Base-by-base conservation (phyloP, 495 filamentous ascomycete species). In the Talaromyces borbonicus region DNA sequence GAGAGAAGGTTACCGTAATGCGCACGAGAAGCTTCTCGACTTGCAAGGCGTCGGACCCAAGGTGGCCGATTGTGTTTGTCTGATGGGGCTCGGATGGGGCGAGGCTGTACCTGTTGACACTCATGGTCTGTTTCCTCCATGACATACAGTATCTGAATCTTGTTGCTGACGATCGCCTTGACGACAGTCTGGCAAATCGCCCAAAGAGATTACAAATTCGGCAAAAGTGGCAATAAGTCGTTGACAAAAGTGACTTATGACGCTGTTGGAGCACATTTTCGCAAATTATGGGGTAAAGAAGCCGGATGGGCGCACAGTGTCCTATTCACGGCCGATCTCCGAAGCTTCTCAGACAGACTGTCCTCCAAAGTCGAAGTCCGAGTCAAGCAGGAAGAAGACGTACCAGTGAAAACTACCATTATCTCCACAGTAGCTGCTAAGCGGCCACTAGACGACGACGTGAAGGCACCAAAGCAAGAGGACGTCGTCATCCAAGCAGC, bases 231-330 rank as follows among this genome's bases (percentile, higher is more conserved):
- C 52, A 75, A 87, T 51, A 90, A 89, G 53, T 89, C 85, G 24
- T 69, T 99, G 46, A 94, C 80, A 12, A 90, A 90, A 56, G 76
- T 75, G 20, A 92, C 86, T 43, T 96, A 97, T 58, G 81, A 89
- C 54, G 85, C 89, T 6, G 77, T 99, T 32, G 93, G 83, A 3
- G 83, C 94, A 49, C 81, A 92, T 55, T 97, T 97, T 61, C 77
- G 92, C 24, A 77, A 76, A 41, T 74, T 97, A 4, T 97, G 93
- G 93, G 92, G 92, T 0, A 78, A 82, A 25, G 85, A 97, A 52
- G 92, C 92, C 8, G 92, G 92, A 1, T 99, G 93, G 93, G 93
- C 92, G 1, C 92, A 99, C 62, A 90, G 83, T 30, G 93, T 98
- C 14, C 73, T 99, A 4, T 99, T 99, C 59, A 92, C 92, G 0